A percentile compares a stretch with the other conserved stretches of the same genome.
These are phyloP conservation scores for Komagataella ulmi DNA, from an alignment of 805 yeast genomes.

Conservation along the genomic window DNA sequence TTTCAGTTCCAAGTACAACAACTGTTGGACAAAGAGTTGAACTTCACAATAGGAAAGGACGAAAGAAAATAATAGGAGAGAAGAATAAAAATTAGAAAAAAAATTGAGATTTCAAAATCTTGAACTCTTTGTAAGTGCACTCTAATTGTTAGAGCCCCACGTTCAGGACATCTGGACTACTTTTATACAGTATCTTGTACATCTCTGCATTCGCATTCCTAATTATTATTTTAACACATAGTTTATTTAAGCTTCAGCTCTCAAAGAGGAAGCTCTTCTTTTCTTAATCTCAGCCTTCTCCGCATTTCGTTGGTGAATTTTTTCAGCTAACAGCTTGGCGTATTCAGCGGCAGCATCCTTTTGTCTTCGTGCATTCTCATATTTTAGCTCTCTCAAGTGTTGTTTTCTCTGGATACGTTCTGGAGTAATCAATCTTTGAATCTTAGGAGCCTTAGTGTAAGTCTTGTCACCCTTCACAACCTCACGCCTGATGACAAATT, in stretches of 20 bases:
- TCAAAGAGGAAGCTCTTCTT: slow-evolving; percentile 99
- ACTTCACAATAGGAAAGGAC: not conserved
- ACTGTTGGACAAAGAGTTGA: not conserved
- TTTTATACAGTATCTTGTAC: not conserved
- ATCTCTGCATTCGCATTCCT: not conserved
- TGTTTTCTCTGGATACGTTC: slow-evolving; percentile 99
- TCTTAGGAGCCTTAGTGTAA: slow-evolving; percentile 99
- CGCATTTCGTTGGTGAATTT: slow-evolving; percentile 96
- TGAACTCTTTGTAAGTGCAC: not conserved
- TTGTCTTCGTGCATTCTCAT: slow-evolving; percentile 95
- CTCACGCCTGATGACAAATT: slow-evolving; percentile 96
- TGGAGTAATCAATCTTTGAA: slow-evolving; percentile 98
- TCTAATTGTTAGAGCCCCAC: not conserved
- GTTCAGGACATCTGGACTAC: not conserved
- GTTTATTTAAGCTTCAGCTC: slow-evolving; percentile 40
- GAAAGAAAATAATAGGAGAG: not conserved
- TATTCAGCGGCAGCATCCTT: slow-evolving; percentile 99
- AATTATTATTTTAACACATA: not conserved
- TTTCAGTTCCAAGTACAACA: not conserved
- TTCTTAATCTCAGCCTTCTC: slow-evolving; percentile 97
- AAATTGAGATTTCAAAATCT: too few relatives aligned
- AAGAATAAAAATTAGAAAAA: too few relatives aligned
- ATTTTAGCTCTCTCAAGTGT: slow-evolving; percentile 85
- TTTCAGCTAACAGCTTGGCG: slow-evolving; percentile 96
- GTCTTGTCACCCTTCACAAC: slow-evolving; percentile 95